Conservation (phyloP, 2,329 filamentous ascomycete species). For the Fusarium verticillioides region DNA sequence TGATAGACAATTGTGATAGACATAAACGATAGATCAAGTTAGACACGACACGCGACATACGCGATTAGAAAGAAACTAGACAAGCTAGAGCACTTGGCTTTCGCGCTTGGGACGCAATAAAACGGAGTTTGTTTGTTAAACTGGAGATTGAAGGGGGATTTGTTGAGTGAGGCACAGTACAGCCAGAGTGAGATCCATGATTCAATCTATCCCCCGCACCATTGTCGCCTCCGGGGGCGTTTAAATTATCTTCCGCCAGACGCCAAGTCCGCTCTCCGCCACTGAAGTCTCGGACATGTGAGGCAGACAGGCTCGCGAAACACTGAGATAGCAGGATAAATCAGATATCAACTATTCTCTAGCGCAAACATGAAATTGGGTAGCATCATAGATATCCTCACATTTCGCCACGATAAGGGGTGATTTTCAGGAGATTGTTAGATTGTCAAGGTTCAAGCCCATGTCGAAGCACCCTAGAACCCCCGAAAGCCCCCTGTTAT, state of each 20-base stretch:
- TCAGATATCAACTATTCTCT: background rate
- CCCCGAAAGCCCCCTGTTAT: background rate
- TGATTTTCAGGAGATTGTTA: conserved; percentile 13
- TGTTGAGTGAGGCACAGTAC: background rate
- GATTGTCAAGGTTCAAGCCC: background rate
- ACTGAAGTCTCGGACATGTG: background rate
- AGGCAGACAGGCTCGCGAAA: background rate
- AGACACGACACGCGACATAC: conserved; percentile 24
- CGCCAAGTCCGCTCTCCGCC: background rate
- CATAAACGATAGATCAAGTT: conserved; percentile 37
- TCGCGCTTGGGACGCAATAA: conserved; percentile 19
- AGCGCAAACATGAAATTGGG: background rate
- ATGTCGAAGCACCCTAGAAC: background rate
- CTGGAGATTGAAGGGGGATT: background rate
- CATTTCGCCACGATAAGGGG: conserved; percentile 11
- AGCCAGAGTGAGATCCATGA: background rate
- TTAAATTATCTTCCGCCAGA: conserved; percentile 9
- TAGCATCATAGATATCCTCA: background rate
- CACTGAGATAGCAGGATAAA: background rate
- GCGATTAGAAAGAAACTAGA: conserved; percentile 23
- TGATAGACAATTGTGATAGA: conserved; percentile 24
- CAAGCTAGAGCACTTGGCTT: conserved; percentile 20
- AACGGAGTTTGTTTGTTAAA: conserved; percentile 24
- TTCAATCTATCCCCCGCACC: conserved; percentile 1
- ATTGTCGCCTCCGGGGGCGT: background rate